Evolutionary conservation across 169 alveolate genomes (phyloP), one percentile per base, ranked within the genome.

Genomic region (Pseudocohnilembus persalinus): DNA sequence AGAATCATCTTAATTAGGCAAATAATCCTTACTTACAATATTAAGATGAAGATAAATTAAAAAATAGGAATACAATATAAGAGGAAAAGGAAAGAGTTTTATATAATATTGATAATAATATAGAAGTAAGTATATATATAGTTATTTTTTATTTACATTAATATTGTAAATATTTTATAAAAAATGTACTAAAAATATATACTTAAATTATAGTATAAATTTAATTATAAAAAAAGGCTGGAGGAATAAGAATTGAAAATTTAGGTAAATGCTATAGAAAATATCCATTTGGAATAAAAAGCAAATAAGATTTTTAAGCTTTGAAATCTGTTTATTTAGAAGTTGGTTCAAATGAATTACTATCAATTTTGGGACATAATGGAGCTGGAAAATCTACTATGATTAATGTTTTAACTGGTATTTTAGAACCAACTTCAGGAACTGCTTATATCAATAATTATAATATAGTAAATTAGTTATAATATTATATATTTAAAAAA

Each of bases 371-470:
- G 35, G 99, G 99, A 6, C 97, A 95, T 85, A 97, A 97, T 85
- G 99, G 99, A 0, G 99, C 99, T 30, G 99, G 99, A 29, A 97
- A 97, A 87, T 89, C 98, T 26, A 97, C 99, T 0, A 89, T 97
- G 86, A 93, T 97, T 81, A 89, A 89, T 75, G 90, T 96, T 72
- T 68, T 94, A 31, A 92, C 96, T 32, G 96, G 97, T 68, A 89
- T 93, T 74, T 31, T 88, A 31, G 80, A 83, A 25, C 95, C 96
- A 63, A 88, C 96, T 24, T 74, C 83, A 29, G 98, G 98, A 26
- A 81, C 84, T 35, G 96, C 94, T 29, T 31, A 77, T 49, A 87
- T 96, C 11, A 86, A 86, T 33, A 92, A 94, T 63, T 92, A 84
- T 83, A 95, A 93, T 74, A 4, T 49, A 49, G 49, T 79, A 79